Base-by-base conservation (phyloP, 2,329 filamentous ascomycete species). In the Calycina herbarum region DNA sequence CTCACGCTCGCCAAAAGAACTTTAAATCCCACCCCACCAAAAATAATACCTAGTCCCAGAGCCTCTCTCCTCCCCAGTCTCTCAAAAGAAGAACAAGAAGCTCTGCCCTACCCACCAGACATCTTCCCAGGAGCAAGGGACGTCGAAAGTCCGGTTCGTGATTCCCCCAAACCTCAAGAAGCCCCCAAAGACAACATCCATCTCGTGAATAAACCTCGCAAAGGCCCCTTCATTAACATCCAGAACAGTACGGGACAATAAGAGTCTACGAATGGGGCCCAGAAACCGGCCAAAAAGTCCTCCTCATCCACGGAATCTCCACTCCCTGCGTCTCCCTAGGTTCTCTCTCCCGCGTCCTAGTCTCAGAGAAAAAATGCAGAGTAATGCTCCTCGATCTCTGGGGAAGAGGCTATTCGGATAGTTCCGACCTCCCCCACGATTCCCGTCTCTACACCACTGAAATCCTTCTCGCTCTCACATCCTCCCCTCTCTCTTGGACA, bases 261-360 rank as follows among this genome's bases (percentile, higher is more conserved):
- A 81, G 89, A 57, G 88, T 92, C 2, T 94, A 93, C 75, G 93
- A 96, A 80, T 95, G 89, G 84, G 93, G 93, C 0, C 90, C 91
- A 0, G 83, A 86, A 66, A 79, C 83, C 42, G 92, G 91, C 1
- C 83, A 86, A 33, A 93, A 89, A 73, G 87, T 94, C 0, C 79
- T 96, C 15, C 79, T 96, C 31, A 78, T 96, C 17, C 93, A 94
- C 76, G 93, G 93, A 5, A 94, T 95, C 72, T 91, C 87, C 60
- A 95, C 92, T 5, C 92, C 93, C 0, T 88, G 87, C 67, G 80
- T 94, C 59, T 84, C 90, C 0, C 78, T 94, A 20, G 87, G 86
- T 1, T 82, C 85, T 54, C 76, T 95, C 42, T 90, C 89, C 15
- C 81, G 86, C 73, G 84, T 82, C 62, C 81, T 96, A 61, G 90